Evolutionary conservation across 371 early-diverging fungal genomes (phyloP).

Genomic region (Batkoa obscura): DNA sequence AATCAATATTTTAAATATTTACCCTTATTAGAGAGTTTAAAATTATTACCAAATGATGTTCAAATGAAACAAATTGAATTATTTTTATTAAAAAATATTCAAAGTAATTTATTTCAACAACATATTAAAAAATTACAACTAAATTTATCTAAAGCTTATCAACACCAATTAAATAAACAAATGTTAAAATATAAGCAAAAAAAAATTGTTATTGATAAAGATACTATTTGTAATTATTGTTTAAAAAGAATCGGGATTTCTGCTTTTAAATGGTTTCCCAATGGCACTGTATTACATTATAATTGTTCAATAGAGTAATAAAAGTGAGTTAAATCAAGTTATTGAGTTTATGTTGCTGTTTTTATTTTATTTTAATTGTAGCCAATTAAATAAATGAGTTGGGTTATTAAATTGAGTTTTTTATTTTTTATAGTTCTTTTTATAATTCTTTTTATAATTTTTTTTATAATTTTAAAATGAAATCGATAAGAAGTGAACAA

Average conservation of each 20-base stretch:
- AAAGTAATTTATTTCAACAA: not conserved
- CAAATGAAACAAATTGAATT: not conserved
- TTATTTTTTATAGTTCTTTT: too few relatives aligned
- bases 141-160: not conserved
- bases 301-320: slow-evolving; percentile 38
- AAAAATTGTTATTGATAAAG: slow-evolving; percentile 32
- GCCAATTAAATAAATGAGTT: too few relatives aligned
- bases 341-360: not conserved
- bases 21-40: not conserved
- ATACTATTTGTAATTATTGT: slow-evolving; percentile 62
- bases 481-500: too few relatives aligned
- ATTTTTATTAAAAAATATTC: not conserved
- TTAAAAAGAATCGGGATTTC: slow-evolving; percentile 59
- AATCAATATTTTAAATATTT: not conserved
- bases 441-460: too few relatives aligned
- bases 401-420: too few relatives aligned
- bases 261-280: slow-evolving; percentile 57
- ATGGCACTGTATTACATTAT: slow-evolving; percentile 54
- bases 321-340: slow-evolving; percentile 10
- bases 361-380: too few relatives aligned
- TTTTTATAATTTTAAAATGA: too few relatives aligned
- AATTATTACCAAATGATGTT: not conserved
- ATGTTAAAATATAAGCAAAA: not conserved
- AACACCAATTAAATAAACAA: not conserved
- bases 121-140: not conserved